phyloP scores from a whole-genome alignment of 805 yeast species.

The Suhomyces pyralidae region DNA sequence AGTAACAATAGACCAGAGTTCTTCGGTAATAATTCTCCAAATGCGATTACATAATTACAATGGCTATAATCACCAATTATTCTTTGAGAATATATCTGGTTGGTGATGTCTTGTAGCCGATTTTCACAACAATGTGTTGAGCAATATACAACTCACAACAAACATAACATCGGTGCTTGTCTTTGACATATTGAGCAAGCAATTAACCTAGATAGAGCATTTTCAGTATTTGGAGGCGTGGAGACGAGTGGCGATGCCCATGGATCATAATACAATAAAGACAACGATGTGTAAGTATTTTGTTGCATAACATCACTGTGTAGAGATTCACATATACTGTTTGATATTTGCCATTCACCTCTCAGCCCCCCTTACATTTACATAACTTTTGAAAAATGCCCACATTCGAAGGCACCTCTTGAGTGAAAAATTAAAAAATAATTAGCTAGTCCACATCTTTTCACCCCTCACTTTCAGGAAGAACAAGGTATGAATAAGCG shows the following conservation, averaged over 20 bases:
- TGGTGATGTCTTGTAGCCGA: not conserved
- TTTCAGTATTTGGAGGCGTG: not conserved
- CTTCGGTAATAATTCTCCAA: not conserved
- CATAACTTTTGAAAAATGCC: not conserved
- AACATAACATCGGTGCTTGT: not conserved
- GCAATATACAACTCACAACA: not conserved
- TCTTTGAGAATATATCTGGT: not conserved
- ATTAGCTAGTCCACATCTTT: not conserved
- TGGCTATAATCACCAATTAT: not conserved
- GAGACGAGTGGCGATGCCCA: not conserved
- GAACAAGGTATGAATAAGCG: not conserved
- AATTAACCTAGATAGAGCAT: not conserved
- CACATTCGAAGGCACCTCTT: not conserved
- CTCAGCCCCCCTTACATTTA: not conserved
- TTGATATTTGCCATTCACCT: not conserved
- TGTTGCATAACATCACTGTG: no score
- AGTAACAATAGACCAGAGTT: not conserved
- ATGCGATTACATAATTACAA: not conserved
- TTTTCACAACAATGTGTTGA: not conserved
- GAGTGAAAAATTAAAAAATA: not conserved
- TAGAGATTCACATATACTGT: not conserved
- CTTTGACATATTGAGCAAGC: not conserved
- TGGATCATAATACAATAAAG: not conserved
- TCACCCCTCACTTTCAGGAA: not conserved
- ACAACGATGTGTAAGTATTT: not conserved